Evolutionary conservation across 345 rosid species (phyloP).

Genomic region (Cardamine chenopodiifolia): DNA sequence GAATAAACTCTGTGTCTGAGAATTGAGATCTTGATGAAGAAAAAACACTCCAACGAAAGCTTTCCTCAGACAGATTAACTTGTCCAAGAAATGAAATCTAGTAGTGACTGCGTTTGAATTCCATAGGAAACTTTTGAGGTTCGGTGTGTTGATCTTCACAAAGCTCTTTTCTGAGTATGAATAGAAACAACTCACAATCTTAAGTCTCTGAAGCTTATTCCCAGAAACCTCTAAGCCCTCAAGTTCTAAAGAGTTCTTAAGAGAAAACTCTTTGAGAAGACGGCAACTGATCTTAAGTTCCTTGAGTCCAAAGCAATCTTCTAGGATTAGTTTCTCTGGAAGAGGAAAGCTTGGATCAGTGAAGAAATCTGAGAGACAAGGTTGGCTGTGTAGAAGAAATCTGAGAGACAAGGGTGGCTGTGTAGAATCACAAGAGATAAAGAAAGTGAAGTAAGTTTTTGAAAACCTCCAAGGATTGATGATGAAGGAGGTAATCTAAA

Average conservation of each 20-base stretch:
- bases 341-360: slow-evolving; percentile 67
- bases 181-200: slow-evolving; percentile 63
- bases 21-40: slow-evolving; percentile 42
- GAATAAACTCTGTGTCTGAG: slow-evolving; percentile 48
- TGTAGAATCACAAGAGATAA: slow-evolving; percentile 56
- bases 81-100: slow-evolving; percentile 46
- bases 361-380: slow-evolving; percentile 63
- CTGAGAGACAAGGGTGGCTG: slow-evolving; percentile 55
- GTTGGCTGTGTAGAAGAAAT: slow-evolving; percentile 56
- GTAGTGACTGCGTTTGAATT: slow-evolving; percentile 52
- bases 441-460: slow-evolving; percentile 53
- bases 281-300: slow-evolving; percentile 61
- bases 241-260: slow-evolving; percentile 60
- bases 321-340: slow-evolving; percentile 56
- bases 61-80: slow-evolving; percentile 48
- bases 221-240: slow-evolving; percentile 57
- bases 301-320: slow-evolving; percentile 58
- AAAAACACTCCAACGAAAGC: slow-evolving; percentile 55
- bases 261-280: slow-evolving; percentile 52
- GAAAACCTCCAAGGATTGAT: slow-evolving; percentile 58
- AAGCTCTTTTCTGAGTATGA: slow-evolving; percentile 47
- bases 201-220: slow-evolving; percentile 49
- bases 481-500: slow-evolving; percentile 71
- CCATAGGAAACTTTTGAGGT: slow-evolving; percentile 55
- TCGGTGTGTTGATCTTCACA: slow-evolving; percentile 60